Base-by-base conservation (phyloP, 768 basidiomycete genomes). In the Hebeloma cylindrosporum region DNA sequence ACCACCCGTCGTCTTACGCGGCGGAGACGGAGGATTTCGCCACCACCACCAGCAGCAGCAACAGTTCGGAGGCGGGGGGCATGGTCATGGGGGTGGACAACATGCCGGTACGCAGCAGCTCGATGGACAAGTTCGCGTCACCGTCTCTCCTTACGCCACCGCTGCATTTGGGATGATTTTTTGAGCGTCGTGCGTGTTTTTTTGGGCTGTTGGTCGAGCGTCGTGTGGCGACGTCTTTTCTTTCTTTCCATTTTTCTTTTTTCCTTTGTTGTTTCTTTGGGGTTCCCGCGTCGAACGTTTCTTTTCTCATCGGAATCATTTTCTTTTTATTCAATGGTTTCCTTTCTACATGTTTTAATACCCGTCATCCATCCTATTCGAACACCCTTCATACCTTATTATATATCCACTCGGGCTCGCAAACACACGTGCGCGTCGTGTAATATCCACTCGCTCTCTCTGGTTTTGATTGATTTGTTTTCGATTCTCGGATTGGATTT, bases 121-220 rank as follows among this genome's bases (percentile, higher is more conserved):
- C 23, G 52, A 58, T 47, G 70, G 60, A 57, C 69, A 73, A 69
- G 66, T 72, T 69, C 69, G 71, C 67, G 62, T 69, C 57, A 43
- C 71, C 59, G 70, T 67, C 58, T 47, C 67, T 65, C 58, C 73
- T 50, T 72, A 74, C 71, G 38, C 75, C 67, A 22, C 73, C 66
- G 57, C 70, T 70, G 63, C 68, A 54, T 58, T 73, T 68, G 74
- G 74, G 71, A 72, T 77, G 73, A 75, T 70, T 52, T 74, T 36
- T 4, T 45, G 39, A 41, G 37, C 34, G n/a, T 3, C 9, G 6
- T 27, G 35, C 22, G 11, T 17, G 22, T n/a, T n/a, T n/a, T n/a
- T n/a, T n/a, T n/a, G n/a, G n/a, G n/a, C n/a, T n/a, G n/a, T n/a
- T n/a, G n/a, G n/a, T n/a, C 3, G 25, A 10, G 3, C 17, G 13